These are phyloP conservation scores for Metschnikowia vanudenii DNA, from an alignment of 805 yeast genomes.

Conservation along the genomic window DNA sequence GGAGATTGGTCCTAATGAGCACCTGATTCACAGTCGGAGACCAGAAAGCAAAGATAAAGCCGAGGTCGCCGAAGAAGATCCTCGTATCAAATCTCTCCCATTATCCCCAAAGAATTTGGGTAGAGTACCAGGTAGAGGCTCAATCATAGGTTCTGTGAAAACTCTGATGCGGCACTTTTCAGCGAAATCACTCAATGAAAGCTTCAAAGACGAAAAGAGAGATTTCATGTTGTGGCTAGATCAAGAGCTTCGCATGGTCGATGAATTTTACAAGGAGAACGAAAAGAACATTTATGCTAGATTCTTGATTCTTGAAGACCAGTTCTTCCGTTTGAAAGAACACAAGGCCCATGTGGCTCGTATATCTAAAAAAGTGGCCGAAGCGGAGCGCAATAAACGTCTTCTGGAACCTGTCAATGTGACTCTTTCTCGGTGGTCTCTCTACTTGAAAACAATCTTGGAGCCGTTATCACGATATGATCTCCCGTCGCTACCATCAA, in stretches of 20 bases:
- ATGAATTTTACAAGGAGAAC: slow-evolving; percentile 55
- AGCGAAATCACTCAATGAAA: slow-evolving; percentile 20
- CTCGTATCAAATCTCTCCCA: background rate
- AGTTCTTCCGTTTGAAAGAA: slow-evolving; percentile 60
- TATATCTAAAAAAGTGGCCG: slow-evolving; percentile 1
- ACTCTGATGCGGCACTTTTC: slow-evolving; percentile 9
- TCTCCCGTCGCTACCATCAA: slow-evolving; percentile 42
- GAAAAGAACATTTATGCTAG: slow-evolving; percentile 62
- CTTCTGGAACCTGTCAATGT: slow-evolving; percentile 17
- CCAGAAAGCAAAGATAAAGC: background rate
- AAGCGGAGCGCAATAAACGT: slow-evolving; percentile 8
- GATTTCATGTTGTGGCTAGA: slow-evolving; percentile 71
- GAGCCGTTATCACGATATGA: slow-evolving; percentile 31
- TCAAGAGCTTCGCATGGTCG: slow-evolving; percentile 56
- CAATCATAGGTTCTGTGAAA: slow-evolving; percentile 1
- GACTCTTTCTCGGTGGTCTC: slow-evolving; percentile 31
- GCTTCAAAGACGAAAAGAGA: slow-evolving; percentile 27
- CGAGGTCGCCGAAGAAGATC: background rate
- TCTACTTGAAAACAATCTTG: slow-evolving; percentile 26
- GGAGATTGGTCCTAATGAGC: background rate
- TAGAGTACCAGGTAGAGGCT: background rate
- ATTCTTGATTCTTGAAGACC: slow-evolving; percentile 63
- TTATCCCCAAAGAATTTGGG: background rate
- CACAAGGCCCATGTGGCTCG: slow-evolving; percentile 32
- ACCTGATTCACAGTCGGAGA: too few relatives aligned